Conservation (phyloP, 2,329 filamentous ascomycete genomes). For the Penicillium sp. region DNA sequence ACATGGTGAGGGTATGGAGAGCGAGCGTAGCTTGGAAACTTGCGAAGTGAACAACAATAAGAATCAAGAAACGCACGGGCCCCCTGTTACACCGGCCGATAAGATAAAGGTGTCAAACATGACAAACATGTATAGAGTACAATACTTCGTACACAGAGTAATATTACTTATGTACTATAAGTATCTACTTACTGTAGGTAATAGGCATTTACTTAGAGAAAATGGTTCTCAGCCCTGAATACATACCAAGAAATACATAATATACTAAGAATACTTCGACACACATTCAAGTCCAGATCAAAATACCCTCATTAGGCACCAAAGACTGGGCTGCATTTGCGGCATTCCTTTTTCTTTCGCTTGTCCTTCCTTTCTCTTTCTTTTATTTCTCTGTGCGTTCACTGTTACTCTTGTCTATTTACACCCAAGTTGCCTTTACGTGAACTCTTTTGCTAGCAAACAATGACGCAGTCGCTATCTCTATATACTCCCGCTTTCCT, state of each 20-base stretch:
- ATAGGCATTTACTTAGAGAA: neutral
- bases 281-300: neutral
- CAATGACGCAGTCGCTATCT: constrained; percentile 36
- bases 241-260: neutral
- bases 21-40: neutral
- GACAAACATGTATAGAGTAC: neutral
- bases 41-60: neutral
- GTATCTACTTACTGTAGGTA: neutral
- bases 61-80: constrained; percentile 2
- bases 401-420: constrained; percentile 1
- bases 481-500: constrained; percentile 24
- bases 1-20: constrained; percentile 19
- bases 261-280: neutral
- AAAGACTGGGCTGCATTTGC: constrained; percentile 7
- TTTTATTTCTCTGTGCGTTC: neutral
- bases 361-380: neutral
- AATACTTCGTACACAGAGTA: neutral
- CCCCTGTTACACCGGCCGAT: constrained; percentile 3
- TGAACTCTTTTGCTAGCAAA: constrained; percentile 20
- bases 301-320: constrained; percentile 19
- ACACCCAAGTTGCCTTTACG: neutral
- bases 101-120: neutral
- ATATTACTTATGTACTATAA: neutral
- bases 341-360: neutral
- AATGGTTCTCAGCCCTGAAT: neutral